Evolutionary conservation across 2,329 filamentous ascomycete genomes (phyloP).

Genomic region (Cercospora sesami): DNA sequence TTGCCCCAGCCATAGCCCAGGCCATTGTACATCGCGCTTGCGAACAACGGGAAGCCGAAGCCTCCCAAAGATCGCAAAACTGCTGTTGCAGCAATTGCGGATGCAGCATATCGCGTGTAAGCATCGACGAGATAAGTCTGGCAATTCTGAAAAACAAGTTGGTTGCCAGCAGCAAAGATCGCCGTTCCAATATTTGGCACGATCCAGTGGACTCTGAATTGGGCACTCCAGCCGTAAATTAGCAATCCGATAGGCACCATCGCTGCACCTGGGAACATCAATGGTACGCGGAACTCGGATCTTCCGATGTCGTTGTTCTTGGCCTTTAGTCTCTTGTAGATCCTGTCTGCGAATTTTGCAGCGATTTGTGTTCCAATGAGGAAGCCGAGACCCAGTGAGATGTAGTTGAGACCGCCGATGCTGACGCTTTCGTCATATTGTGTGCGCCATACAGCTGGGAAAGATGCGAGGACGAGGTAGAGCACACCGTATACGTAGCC

Average conservation of each 20-base stretch:
- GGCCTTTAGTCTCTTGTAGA: constrained; percentile 42
- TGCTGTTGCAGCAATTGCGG: constrained; percentile 56
- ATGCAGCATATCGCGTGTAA: constrained; percentile 51
- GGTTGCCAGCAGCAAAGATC: constrained; percentile 57
- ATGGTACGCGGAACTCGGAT: constrained; percentile 50
- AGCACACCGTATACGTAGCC: constrained; percentile 44
- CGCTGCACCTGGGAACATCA: constrained; percentile 57
- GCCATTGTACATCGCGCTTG: constrained; percentile 51
- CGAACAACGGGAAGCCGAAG: constrained; percentile 62
- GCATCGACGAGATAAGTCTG: constrained; percentile 64
- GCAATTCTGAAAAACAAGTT: constrained; percentile 59
- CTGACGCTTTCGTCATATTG: constrained; percentile 32
- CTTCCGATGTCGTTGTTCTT: constrained; percentile 42
- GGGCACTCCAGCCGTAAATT: constrained; percentile 60
- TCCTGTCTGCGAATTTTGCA: constrained; percentile 40
- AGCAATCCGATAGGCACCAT: constrained; percentile 58
- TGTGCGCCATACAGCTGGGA: constrained; percentile 37
- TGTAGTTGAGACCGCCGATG: constrained; percentile 43
- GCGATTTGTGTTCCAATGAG: constrained; percentile 51
- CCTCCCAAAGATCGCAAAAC: constrained; percentile 58
- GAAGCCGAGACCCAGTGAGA: constrained; percentile 62
- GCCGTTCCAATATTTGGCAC: constrained; percentile 61
- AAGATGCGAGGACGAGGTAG: constrained; percentile 42
- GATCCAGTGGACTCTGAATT: constrained; percentile 58
- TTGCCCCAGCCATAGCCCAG: constrained; percentile 55